Conservation (phyloP, 768 basidiomycete genomes). For the Rhodotorula diobovata region DNA sequence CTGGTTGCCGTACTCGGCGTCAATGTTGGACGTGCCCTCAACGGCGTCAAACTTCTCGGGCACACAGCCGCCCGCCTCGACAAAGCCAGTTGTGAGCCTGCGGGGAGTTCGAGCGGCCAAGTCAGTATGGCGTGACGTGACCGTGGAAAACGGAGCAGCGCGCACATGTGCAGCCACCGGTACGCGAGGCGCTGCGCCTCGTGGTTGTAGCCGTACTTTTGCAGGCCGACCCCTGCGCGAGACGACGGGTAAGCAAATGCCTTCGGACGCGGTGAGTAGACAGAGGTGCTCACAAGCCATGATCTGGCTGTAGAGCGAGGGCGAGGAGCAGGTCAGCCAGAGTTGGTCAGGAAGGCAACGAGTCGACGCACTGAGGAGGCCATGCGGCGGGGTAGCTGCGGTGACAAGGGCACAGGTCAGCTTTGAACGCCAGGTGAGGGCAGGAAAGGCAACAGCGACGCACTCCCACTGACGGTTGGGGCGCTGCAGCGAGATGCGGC, state of each 20-base stretch:
- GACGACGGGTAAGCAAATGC: too few species aligned
- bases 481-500: slow-evolving; percentile 88
- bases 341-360: not conserved
- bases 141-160: not conserved
- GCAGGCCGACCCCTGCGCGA: slow-evolving; percentile 71
- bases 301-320: slow-evolving; percentile 58
- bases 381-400: slow-evolving; percentile 65
- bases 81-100: slow-evolving; percentile 89
- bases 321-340: slow-evolving; percentile 30
- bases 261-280: not conserved
- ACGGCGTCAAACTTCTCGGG: slow-evolving; percentile 99
- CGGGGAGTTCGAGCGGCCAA: not conserved
- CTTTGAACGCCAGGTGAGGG: not conserved
- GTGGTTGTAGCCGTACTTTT: slow-evolving; percentile 89
- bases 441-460: slow-evolving; percentile 23
- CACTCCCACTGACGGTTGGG: slow-evolving; percentile 97
- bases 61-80: slow-evolving; percentile 96
- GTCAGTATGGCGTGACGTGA: too few species aligned
- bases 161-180: slow-evolving; percentile 93
- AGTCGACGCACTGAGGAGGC: slow-evolving; percentile 44
- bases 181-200: slow-evolving; percentile 91
- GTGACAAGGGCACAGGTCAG: too few species aligned
- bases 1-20: slow-evolving; percentile 94
- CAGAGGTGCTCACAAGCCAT: slow-evolving; percentile 59
- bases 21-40: slow-evolving; percentile 87